Conservation (phyloP, 495 filamentous ascomycete genomes). For the Penicillium simplicissimum region DNA sequence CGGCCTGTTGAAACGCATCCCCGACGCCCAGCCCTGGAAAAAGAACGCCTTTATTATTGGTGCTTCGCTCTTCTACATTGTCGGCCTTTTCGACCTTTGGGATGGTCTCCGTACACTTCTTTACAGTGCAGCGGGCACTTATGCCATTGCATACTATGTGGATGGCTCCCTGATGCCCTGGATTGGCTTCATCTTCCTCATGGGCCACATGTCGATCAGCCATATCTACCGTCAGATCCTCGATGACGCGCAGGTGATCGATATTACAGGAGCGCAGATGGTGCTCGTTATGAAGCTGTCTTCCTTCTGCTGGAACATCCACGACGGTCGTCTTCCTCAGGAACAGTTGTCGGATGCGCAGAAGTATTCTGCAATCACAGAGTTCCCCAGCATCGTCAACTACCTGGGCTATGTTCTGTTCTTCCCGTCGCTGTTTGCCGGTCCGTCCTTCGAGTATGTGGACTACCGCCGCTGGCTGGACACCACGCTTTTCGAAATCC, state of each 20-base stretch:
- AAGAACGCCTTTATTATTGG: conserved; percentile 89
- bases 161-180: conserved; percentile 97
- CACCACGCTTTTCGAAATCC: conserved; percentile 89
- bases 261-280: conserved; percentile 98
- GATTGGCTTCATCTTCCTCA: conserved; percentile 89
- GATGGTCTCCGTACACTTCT: conserved; percentile 75
- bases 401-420: conserved; percentile 90
- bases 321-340: conserved; percentile 79
- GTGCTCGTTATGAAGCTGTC: conserved; percentile 98
- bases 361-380: conserved; percentile 71
- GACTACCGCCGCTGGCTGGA: conserved; percentile 93
- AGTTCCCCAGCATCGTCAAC: conserved; percentile 75
- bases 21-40: conserved; percentile 76
- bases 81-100: conserved; percentile 97
- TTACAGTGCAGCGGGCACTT: conserved; percentile 75
- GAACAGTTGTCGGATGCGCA: conserved; percentile 82
- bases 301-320: conserved; percentile 96
- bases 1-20: conserved; percentile 84
- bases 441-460: conserved; percentile 90
- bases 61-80: conserved; percentile 82
- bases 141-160: conserved; percentile 80
- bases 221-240: conserved; percentile 79
- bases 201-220: conserved; percentile 92
- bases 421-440: conserved; percentile 85
- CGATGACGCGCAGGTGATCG: conserved; percentile 63